phyloP scores from a whole-genome alignment of 2,329 filamentous ascomycete species.

The Eutypa lata region DNA sequence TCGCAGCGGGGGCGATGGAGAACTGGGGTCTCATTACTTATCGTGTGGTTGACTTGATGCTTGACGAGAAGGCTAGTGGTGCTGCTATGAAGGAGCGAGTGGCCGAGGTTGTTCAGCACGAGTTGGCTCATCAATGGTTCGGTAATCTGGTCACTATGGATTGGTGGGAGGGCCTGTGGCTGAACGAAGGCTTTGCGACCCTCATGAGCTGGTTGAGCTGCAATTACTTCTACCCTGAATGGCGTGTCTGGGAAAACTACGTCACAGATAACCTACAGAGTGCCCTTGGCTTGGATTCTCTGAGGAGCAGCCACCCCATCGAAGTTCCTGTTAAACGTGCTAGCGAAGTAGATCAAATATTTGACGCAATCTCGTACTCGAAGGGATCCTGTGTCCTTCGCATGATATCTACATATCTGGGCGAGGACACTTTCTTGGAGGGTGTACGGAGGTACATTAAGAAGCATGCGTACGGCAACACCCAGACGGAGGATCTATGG shows the following conservation, averaged over 20 bases:
- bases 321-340: slow-evolving; percentile 94
- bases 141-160: slow-evolving; percentile 98
- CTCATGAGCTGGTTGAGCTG: slow-evolving; percentile 82
- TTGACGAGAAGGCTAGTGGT: slow-evolving; percentile 88
- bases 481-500: slow-evolving; percentile 88
- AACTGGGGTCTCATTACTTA: slow-evolving; percentile 98
- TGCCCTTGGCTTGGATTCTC: slow-evolving; percentile 81
- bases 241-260: slow-evolving; percentile 97
- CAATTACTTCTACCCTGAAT: slow-evolving; percentile 94
- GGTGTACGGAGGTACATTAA: slow-evolving; percentile 88
- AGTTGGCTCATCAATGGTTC: slow-evolving; percentile 97
- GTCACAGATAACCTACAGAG: slow-evolving; percentile 90
- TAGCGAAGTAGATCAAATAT: slow-evolving; percentile 97
- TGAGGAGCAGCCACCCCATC: slow-evolving; percentile 93
- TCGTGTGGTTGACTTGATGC: slow-evolving; percentile 83
- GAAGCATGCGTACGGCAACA: slow-evolving; percentile 96
- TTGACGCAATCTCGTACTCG: slow-evolving; percentile 95
- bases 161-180: slow-evolving; percentile 96
- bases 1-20: slow-evolving; percentile 95
- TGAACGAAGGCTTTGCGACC: slow-evolving; percentile 90
- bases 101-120: slow-evolving; percentile 93
- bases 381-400: slow-evolving; percentile 94
- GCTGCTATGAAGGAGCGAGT: slow-evolving; percentile 89
- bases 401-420: slow-evolving; percentile 95
- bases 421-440: slow-evolving; percentile 89